Evolutionary conservation across 2,329 filamentous ascomycete genomes (phyloP).

Genomic region (Fusarium temperatum): DNA sequence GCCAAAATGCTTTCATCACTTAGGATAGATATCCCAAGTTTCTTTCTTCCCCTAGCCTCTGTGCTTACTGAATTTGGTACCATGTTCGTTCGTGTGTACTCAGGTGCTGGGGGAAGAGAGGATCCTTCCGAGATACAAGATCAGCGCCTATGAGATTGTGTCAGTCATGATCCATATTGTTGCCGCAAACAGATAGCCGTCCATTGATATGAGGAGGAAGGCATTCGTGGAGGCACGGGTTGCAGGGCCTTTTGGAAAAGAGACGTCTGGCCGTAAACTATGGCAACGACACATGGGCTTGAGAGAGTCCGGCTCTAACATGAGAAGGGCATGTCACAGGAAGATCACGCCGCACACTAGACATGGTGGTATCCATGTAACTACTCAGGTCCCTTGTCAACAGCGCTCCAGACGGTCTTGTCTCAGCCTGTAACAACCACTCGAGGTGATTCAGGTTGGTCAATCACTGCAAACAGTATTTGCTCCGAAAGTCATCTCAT

Average conservation of each 20-base stretch:
- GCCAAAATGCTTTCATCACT: too few species aligned
- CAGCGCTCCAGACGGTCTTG: not conserved
- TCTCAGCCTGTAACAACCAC: conserved; percentile 1
- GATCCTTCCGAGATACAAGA: conserved; percentile 5
- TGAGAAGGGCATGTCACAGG: not conserved
- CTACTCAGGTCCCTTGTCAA: not conserved
- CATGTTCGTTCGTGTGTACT: conserved; percentile 6
- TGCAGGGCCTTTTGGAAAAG: conserved; percentile 7
- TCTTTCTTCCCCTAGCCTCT: not conserved
- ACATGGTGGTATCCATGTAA: conserved; percentile 1
- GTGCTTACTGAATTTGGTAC: not conserved
- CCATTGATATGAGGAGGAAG: not conserved
- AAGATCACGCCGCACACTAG: conserved; percentile 1
- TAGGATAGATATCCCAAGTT: too few species aligned
- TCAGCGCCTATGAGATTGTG: not conserved
- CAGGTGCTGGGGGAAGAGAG: not conserved
- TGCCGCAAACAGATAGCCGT: not conserved
- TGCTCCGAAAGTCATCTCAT: not conserved
- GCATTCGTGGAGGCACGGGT: conserved; percentile 2
- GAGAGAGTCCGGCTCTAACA: not conserved
- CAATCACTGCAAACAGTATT: not conserved
- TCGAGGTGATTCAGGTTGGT: not conserved
- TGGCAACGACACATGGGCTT: conserved; percentile 2
- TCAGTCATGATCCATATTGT: not conserved
- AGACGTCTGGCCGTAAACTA: not conserved